Evolutionary conservation across 495 filamentous ascomycete genomes (phyloP).

Genomic region (Apodospora peruviana): DNA sequence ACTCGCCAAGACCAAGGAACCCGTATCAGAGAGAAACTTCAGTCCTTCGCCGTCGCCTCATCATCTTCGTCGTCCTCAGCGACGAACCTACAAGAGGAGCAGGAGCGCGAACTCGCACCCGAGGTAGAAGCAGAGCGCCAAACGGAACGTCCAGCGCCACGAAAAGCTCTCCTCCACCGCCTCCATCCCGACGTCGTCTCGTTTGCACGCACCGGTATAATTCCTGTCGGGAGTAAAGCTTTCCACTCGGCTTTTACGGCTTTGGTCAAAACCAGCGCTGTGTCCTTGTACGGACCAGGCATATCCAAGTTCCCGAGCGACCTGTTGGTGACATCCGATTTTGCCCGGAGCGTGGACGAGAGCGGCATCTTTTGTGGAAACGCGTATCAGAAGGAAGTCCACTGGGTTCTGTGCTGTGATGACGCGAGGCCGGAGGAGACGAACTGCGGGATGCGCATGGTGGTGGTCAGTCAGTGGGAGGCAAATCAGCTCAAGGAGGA

Average conservation of each 20-base stretch:
- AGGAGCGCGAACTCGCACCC: conserved; percentile 62
- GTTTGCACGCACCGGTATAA: conserved; percentile 1
- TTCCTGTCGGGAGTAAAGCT: conserved; percentile 17
- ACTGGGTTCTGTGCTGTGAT: conserved; percentile 60
- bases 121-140: conserved; percentile 58
- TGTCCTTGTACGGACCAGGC: conserved; percentile 15
- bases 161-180: conserved; percentile 31
- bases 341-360: conserved; percentile 40
- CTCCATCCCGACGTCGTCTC: conserved; percentile 43
- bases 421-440: conserved; percentile 1
- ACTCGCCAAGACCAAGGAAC: neutral
- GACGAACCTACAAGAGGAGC: conserved; percentile 54
- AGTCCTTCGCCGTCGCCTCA: neutral
- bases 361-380: conserved; percentile 35
- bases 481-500: conserved; percentile 48
- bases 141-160: conserved; percentile 39
- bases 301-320: conserved; percentile 29
- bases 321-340: conserved; percentile 53
- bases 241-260: conserved; percentile 45
- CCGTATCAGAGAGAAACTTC: neutral
- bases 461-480: conserved; percentile 61
- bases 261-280: conserved; percentile 25
- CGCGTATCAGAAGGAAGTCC: conserved; percentile 49
- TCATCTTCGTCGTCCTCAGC: neutral
- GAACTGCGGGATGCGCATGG: conserved; percentile 22